Evolutionary conservation across 2,329 filamentous ascomycete genomes (phyloP).

Genomic region (Teratosphaeriaceae sp.): DNA sequence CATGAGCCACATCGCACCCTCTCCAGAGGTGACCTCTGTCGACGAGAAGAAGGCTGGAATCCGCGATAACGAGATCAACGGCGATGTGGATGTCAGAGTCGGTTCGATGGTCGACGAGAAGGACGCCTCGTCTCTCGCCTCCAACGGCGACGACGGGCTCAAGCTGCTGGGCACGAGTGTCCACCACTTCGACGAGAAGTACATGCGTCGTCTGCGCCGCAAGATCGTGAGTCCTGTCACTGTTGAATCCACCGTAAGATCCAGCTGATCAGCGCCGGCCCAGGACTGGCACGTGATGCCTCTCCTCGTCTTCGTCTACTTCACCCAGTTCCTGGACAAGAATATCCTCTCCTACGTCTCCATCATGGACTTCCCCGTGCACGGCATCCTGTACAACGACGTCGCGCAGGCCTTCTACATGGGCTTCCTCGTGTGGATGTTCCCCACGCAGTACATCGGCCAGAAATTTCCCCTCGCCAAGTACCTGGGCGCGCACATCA

Average conservation of each 20-base stretch:
- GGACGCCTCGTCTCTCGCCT: background rate
- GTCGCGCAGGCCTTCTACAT: conserved; percentile 12
- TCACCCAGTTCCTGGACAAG: conserved; percentile 32
- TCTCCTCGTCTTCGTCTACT: conserved; percentile 14
- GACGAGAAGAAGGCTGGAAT: conserved; percentile 1
- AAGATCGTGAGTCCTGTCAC: conserved; percentile 4
- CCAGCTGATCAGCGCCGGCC: background rate
- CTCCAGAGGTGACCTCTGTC: background rate
- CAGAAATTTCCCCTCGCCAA: conserved; percentile 10
- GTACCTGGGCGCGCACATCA: conserved; percentile 10
- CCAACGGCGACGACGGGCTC: conserved; percentile 10
- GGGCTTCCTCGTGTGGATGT: conserved; percentile 10
- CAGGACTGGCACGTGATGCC: conserved; percentile 14
- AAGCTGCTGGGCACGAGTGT: conserved; percentile 5
- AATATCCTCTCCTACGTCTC: conserved; percentile 28
- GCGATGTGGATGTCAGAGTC: background rate
- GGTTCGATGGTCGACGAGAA: background rate
- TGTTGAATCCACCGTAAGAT: background rate
- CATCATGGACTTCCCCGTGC: conserved; percentile 31
- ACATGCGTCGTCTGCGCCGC: conserved; percentile 1
- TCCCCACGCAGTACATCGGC: conserved; percentile 8
- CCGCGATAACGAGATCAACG: too few relatives aligned
- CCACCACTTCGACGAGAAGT: conserved; percentile 8
- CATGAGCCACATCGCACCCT: background rate
- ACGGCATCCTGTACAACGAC: conserved; percentile 20